Base-by-base conservation (phyloP, 2,329 filamentous ascomycete genomes). In the Colletotrichum karsti region DNA sequence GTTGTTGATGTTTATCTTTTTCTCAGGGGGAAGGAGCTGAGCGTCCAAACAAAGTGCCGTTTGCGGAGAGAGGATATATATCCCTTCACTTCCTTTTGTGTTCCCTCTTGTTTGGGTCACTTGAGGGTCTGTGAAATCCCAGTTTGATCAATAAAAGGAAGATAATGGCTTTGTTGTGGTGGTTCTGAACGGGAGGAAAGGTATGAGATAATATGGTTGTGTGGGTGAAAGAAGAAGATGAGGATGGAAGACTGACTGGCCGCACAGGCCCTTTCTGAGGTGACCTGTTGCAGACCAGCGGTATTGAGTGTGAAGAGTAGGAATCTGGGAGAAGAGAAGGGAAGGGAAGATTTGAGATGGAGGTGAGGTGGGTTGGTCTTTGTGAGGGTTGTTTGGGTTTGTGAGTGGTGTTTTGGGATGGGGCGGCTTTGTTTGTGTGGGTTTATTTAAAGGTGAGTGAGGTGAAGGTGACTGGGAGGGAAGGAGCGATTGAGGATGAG, bases 361-460 rank as follows among this genome's bases (percentile, higher is more conserved):
- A n/a, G n/a, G n/a, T n/a, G n/a, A n/a, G n/a, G n/a, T n/a, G n/a
- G n/a, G n/a, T n/a, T n/a, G n/a, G n/a, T 1, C 50, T 53, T 53
- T 53, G 30, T 53, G 50, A 1, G 46, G 2, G 28, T 15, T 53
- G 50, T 37, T 35, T 13, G 50, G n/a, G 20, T 37, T n/a, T 37
- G n/a, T 22, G 46, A 18, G 50, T 37, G 28, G 18, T 53, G 28
- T 9, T 53, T 37, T 53, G n/a, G 30, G 30, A 35, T 53, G 10
- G 20, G 30, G n/a, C 22, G 28, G 30, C 50, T 53, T 53, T 53
- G 50, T 53, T 53, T 53, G 50, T 24, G 3, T 26, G 18, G 20
- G 28, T 10, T 2, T 53, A 53, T 53, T 24, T 37, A 53, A n/a
- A n/a, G 50, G 5, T 53, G 28, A 50, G 46, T 1, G n/a, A 26